Conservation (phyloP, 352 stramenopile genomes). For the Achlya hypogyna region DNA sequence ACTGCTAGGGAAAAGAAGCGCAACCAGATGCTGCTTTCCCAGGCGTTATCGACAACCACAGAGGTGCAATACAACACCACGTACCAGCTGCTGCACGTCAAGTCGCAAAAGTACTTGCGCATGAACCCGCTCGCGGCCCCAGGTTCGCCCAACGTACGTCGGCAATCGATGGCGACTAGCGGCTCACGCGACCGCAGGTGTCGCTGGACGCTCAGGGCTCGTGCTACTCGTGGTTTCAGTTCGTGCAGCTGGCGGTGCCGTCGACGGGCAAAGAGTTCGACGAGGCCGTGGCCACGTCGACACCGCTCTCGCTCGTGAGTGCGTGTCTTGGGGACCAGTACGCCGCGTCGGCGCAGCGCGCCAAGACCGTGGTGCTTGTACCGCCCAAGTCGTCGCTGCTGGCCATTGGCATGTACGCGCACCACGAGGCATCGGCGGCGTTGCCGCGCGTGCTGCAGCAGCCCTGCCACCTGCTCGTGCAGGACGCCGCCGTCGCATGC, state of each 20-base stretch:
- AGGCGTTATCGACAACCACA: neutral
- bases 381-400: neutral
- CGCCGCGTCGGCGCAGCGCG: neutral
- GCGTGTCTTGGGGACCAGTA: neutral
- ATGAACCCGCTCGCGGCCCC: slow-evolving; percentile 4
- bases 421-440: neutral
- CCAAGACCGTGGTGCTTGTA: neutral
- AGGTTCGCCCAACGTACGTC: neutral
- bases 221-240: slow-evolving; percentile 18
- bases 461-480: neutral
- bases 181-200: neutral
- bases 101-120: slow-evolving; percentile 20
- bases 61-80: slow-evolving; percentile 1
- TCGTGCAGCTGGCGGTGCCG: neutral
- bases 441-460: neutral
- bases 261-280: slow-evolving; percentile 5
- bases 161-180: neutral
- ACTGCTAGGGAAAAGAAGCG: slow-evolving; percentile 16
- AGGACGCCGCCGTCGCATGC: neutral
- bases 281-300: neutral
- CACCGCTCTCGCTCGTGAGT: neutral
- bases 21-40: neutral
- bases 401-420: neutral
- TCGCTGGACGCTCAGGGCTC: slow-evolving; percentile 13
- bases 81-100: slow-evolving; percentile 16